phyloP scores from a whole-genome alignment of 768 basidiomycete genomes.

The Rhodotorula diobovata region DNA sequence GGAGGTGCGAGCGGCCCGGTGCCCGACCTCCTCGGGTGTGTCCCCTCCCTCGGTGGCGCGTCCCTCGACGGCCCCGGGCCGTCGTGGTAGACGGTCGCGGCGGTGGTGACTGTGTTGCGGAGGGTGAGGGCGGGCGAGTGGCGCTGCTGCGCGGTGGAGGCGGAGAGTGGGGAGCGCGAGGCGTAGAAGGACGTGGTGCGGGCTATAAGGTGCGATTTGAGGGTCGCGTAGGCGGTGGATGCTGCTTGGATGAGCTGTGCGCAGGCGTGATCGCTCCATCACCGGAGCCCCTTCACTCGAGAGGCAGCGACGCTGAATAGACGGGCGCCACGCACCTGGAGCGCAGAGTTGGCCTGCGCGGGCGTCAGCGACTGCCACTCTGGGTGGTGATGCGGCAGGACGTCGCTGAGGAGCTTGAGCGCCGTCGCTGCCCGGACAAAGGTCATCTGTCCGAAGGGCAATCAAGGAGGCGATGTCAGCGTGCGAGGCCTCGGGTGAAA shows the following conservation, averaged over 20 bases:
- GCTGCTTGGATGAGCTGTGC: not conserved
- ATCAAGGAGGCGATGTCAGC: too few species aligned
- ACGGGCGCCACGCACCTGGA: too few species aligned
- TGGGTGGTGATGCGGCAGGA: constrained; percentile 16
- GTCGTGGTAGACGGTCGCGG: constrained; percentile 3
- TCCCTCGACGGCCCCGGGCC: not conserved
- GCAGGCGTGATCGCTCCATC: not conserved
- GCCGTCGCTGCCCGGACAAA: constrained; percentile 20
- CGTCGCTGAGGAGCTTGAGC: constrained; percentile 9
- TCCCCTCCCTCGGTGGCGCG: not conserved
- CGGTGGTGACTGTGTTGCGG: constrained; percentile 30
- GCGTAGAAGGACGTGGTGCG: constrained; percentile 5
- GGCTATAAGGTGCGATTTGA: not conserved
- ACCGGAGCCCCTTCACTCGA: too few species aligned
- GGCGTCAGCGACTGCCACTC: not conserved
- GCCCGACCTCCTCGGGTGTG: not conserved
- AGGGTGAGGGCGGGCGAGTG: constrained; percentile 24
- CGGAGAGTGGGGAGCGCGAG: not conserved
- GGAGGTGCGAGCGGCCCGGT: too few species aligned
- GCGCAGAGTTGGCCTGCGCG: not conserved
- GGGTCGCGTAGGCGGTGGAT: not conserved
- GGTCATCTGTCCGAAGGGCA: not conserved
- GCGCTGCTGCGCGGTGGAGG: not conserved
- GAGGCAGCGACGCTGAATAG: not conserved
- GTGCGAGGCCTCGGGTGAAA: too few species aligned